Conservation (phyloP, 139 green algal species). For the Micractinium conductrix region DNA sequence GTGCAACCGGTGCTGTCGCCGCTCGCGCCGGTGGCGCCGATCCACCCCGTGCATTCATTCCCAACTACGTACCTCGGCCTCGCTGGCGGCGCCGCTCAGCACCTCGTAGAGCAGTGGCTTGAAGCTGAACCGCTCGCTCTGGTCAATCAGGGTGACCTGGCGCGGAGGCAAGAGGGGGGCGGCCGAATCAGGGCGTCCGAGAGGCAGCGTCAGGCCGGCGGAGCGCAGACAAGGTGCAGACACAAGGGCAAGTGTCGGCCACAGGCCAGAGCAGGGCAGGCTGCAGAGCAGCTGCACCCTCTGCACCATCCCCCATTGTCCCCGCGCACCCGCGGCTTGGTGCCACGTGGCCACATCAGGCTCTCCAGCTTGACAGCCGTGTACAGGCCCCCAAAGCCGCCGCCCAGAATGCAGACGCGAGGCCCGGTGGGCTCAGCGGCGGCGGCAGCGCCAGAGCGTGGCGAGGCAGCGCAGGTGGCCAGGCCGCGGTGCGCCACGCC, state of each 20-base stretch:
- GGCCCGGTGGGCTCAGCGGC: slow-evolving; percentile 44
- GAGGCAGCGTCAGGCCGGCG: slow-evolving; percentile 29
- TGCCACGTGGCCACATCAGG: slow-evolving; percentile 89
- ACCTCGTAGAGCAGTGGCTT: slow-evolving; percentile 99
- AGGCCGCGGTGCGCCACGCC: not conserved
- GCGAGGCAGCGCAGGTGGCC: not conserved
- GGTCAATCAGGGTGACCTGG: slow-evolving; percentile 94
- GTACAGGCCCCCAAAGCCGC: slow-evolving; percentile 98
- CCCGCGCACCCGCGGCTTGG: slow-evolving; percentile 80
- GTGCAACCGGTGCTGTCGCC: too few species aligned
- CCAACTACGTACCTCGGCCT: too few species aligned
- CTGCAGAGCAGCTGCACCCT: not conserved
- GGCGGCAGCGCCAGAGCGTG: not conserved
- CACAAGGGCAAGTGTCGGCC: too few species aligned
- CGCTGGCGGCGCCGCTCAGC: slow-evolving; percentile 73
- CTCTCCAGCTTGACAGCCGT: slow-evolving; percentile 90
- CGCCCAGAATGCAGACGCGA: slow-evolving; percentile 92
- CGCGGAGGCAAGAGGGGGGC: not conserved
- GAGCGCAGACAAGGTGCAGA: slow-evolving; percentile 69
- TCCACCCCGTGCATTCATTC: too few species aligned
- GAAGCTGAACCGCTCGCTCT: slow-evolving; percentile 95
- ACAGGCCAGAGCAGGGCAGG: not conserved
- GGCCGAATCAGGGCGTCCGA: not conserved
- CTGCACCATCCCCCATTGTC: not conserved
- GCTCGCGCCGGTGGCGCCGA: too few species aligned